phyloP scores from a whole-genome alignment of 2,329 filamentous ascomycete species.

The Xylariaceae sp. region DNA sequence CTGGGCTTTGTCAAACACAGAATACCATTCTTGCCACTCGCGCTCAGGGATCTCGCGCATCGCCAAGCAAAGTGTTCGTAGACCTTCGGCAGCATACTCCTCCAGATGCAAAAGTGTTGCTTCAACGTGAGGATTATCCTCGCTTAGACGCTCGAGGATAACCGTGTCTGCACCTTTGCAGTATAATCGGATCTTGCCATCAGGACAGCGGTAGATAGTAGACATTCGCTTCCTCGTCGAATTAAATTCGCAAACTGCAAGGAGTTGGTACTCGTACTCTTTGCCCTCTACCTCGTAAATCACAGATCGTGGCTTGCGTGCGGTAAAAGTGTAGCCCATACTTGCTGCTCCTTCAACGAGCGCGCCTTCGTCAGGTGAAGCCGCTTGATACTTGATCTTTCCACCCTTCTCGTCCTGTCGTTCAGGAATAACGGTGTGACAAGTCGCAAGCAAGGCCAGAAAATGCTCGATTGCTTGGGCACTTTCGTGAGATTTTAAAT shows the following conservation, averaged over 20 bases:
- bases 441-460: conserved; percentile 78
- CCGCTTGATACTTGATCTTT: conserved; percentile 94
- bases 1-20: conserved; percentile 79
- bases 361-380: conserved; percentile 96
- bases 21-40: conserved; percentile 83
- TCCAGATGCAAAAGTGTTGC: conserved; percentile 92
- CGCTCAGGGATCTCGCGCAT: conserved; percentile 89
- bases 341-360: conserved; percentile 84
- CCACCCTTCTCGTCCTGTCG: conserved; percentile 70
- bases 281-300: conserved; percentile 72
- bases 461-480: conserved; percentile 69
- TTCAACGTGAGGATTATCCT: conserved; percentile 83
- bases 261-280: conserved; percentile 77
- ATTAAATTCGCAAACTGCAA: conserved; percentile 99
- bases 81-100: conserved; percentile 93
- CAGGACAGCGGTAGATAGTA: conserved; percentile 91
- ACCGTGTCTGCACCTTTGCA: conserved; percentile 98
- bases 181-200: conserved; percentile 90
- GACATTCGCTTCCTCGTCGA: conserved; percentile 98
- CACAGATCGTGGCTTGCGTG: conserved; percentile 83
- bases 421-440: conserved; percentile 97
- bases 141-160: conserved; percentile 83
- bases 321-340: conserved; percentile 85
- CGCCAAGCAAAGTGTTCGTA: conserved; percentile 89
- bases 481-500: conserved; percentile 55